Conservation (phyloP, 805 yeast species). For the Candida boleticola region DNA sequence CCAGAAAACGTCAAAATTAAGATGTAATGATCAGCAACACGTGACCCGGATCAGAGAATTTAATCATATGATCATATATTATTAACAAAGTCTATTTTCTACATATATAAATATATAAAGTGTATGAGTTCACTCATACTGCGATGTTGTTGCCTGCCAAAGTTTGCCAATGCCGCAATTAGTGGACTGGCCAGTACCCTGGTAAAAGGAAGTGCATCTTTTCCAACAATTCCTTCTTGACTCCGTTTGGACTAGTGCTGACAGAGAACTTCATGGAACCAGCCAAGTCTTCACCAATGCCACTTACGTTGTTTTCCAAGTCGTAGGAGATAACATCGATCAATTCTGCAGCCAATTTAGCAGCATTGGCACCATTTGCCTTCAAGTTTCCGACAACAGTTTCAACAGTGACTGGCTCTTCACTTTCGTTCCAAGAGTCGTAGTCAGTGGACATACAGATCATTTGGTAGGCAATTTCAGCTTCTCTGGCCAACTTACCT, state of each 20-base stretch:
- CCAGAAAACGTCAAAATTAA: too few relatives aligned
- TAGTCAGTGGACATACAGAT: constrained; percentile 98
- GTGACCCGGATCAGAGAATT: too few relatives aligned
- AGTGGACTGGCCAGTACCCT: constrained; percentile 72
- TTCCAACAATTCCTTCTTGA: constrained; percentile 67
- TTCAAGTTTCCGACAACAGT: constrained; percentile 87
- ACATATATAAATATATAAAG: background rate
- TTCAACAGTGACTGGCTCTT: constrained; percentile 97
- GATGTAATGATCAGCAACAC: too few relatives aligned
- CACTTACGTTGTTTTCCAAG: constrained; percentile 48
- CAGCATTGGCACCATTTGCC: constrained; percentile 87
- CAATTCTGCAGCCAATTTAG: constrained; percentile 66
- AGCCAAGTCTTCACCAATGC: constrained; percentile 64
- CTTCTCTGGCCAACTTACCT: constrained; percentile 94
- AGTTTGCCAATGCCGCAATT: too few relatives aligned
- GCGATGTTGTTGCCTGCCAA: too few relatives aligned
- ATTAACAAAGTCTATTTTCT: too few relatives aligned
- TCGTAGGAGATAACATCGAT: constrained; percentile 66
- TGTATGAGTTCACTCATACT: background rate
- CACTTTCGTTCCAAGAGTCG: constrained; percentile 96
- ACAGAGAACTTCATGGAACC: constrained; percentile 82
- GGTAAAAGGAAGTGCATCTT: constrained; percentile 89
- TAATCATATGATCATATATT: too few relatives aligned
- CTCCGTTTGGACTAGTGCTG: constrained; percentile 71
- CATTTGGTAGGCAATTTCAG: constrained; percentile 96